Percentiles rank a stretch among this genome's conserved stretches.
These are phyloP conservation scores for Phoma sp. DNA, from an alignment of 2,329 filamentous ascomycete species.

Conservation along the genomic window DNA sequence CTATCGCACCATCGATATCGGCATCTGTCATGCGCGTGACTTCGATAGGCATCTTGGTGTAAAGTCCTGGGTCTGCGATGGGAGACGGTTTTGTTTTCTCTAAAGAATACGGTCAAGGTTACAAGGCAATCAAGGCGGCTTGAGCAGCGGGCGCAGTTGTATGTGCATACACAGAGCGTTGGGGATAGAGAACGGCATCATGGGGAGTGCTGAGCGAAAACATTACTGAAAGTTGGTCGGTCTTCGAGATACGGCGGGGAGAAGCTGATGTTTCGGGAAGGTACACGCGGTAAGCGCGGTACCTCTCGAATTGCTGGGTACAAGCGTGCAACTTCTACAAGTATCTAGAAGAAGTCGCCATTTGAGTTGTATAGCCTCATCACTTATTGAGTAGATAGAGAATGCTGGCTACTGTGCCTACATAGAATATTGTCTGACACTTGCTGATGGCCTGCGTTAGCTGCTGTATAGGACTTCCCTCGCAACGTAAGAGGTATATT, in stretches of 20 bases:
- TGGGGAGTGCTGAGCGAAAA: conserved; percentile 17
- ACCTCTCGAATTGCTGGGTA: neutral
- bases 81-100: neutral
- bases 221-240: conserved; percentile 2
- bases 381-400: no score
- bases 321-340: no score
- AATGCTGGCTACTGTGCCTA: no score
- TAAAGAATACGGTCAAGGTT: neutral
- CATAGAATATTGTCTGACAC: no score
- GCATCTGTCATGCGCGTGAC: conserved; percentile 62
- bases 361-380: no score
- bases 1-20: conserved; percentile 69
- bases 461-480: no score
- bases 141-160: neutral
- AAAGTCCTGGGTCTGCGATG: neutral
- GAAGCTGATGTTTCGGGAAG: conserved; percentile 1
- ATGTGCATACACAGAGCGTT: no score
- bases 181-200: conserved; percentile 14
- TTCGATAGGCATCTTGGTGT: conserved; percentile 54
- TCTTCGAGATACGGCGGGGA: conserved; percentile 12
- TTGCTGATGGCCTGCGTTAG: no score
- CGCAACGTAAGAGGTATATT: no score
- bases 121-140: neutral
- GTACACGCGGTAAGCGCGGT: conserved; percentile 7
- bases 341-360: no score